Evolutionary conservation across 2,329 filamentous ascomycete species (phyloP).

Genomic region (Didymella sp.): DNA sequence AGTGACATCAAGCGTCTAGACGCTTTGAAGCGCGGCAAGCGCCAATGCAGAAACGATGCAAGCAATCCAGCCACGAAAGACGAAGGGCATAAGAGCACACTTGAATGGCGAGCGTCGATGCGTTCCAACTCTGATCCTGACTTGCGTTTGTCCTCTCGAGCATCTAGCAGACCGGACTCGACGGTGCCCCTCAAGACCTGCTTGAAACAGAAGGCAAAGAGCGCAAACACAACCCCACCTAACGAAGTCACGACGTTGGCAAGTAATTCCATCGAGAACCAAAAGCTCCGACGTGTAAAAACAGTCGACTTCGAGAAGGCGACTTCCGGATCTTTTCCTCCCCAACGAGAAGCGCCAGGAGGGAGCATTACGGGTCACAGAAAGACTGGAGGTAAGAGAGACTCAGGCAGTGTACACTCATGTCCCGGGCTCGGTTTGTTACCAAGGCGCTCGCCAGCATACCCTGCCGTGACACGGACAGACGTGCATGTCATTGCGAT

Average conservation of each 20-base stretch:
- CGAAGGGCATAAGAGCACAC: neutral
- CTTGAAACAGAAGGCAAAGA: conserved; percentile 37
- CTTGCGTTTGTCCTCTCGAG: neutral
- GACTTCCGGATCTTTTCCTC: neutral
- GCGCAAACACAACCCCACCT: conserved; percentile 27
- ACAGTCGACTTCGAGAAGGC: conserved; percentile 41
- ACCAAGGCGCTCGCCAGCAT: conserved; percentile 34
- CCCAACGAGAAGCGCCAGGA: neutral
- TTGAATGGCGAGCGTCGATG: neutral
- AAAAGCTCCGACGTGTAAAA: conserved; percentile 35
- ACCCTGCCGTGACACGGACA: conserved; percentile 41
- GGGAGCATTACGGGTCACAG: neutral
- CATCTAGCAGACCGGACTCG: conserved; percentile 1
- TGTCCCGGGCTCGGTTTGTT: conserved; percentile 20
- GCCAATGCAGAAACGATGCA: neutral
- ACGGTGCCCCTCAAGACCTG: conserved; percentile 36
- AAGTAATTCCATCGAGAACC: neutral
- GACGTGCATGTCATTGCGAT: conserved; percentile 47
- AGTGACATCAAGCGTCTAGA: neutral
- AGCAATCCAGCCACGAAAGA: neutral
- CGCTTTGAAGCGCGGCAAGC: neutral
- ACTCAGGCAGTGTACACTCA: neutral
- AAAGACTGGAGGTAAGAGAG: too few species aligned
- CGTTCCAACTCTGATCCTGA: conserved; percentile 17
- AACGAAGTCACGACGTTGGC: neutral